phyloP scores from a whole-genome alignment of 148 eudicot species.

The Hydrangea macrophylla region DNA sequence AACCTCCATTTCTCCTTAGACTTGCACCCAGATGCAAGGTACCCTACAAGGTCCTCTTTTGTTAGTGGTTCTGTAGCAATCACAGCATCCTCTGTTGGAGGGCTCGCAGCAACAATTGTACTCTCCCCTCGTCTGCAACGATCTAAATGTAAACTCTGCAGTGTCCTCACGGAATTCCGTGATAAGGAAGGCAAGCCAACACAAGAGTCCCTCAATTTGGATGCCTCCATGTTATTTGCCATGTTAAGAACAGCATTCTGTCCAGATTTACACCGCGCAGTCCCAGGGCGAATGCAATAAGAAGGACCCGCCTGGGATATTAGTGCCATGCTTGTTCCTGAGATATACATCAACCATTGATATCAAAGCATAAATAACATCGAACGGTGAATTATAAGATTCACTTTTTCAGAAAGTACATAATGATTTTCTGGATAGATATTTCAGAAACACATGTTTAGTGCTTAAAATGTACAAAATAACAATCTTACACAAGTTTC shows the following conservation, averaged over 20 bases:
- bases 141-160: conserved; percentile 25
- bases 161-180: conserved; percentile 29
- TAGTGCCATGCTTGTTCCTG: conserved; percentile 62
- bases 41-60: conserved; percentile 80
- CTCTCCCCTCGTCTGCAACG: conserved; percentile 32
- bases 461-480: too few species aligned
- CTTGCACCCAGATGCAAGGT: conserved; percentile 97
- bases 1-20: conserved; percentile 98
- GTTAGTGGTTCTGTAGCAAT: conserved; percentile 83
- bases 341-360: too few species aligned
- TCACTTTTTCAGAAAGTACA: too few species aligned
- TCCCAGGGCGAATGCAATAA: conserved; percentile 39
- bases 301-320: conserved; percentile 52
- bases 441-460: too few species aligned
- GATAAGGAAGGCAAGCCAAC: conserved; percentile 27
- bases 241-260: conserved; percentile 9
- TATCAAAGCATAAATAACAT: too few species aligned
- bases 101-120: conserved; percentile 79
- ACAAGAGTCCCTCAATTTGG: conserved; percentile 30
- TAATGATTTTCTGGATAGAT: too few species aligned
- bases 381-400: too few species aligned
- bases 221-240: conserved; percentile 13
- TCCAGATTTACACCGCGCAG: conserved; percentile 32
- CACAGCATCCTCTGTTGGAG: conserved; percentile 80
- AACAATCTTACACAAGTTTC: too few species aligned